These are phyloP conservation scores for Trifolium pratense DNA, from an alignment of 306 rosid species.

Conservation along the genomic window DNA sequence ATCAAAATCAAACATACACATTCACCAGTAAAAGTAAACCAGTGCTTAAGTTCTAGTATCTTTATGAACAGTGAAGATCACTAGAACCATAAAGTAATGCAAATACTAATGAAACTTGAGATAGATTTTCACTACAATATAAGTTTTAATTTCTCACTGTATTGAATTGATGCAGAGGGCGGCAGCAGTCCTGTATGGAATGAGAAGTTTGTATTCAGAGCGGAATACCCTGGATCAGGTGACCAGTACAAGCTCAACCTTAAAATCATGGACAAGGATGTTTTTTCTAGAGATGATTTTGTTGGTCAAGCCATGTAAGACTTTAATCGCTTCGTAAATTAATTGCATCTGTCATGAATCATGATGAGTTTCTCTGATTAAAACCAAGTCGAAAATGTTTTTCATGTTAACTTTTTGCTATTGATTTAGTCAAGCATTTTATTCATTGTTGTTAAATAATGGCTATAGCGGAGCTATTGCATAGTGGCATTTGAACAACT, in stretches of 20 bases:
- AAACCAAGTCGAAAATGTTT: not conserved
- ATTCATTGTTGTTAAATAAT: not conserved
- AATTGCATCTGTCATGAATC: not conserved
- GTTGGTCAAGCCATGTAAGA: slow-evolving; percentile 78
- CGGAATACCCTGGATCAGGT: slow-evolving; percentile 83
- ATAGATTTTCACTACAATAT: slow-evolving; percentile 2
- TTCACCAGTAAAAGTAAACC: not conserved
- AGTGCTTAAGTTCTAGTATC: not conserved
- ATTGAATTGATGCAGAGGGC: slow-evolving; percentile 59
- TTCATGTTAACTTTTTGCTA: slow-evolving; percentile 5
- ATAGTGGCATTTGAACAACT: not conserved
- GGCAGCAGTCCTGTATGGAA: slow-evolving; percentile 78
- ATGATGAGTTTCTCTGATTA: not conserved
- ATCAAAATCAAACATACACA: not conserved
- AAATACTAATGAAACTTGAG: not conserved
- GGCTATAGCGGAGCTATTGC: not conserved
- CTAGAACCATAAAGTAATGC: not conserved
- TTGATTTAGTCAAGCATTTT: slow-evolving; percentile 7
- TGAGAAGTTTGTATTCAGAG: slow-evolving; percentile 74
- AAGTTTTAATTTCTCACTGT: not conserved
- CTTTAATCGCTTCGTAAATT: not conserved
- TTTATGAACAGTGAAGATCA: no score
- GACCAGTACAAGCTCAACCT: slow-evolving; percentile 65
- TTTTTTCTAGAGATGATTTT: slow-evolving; percentile 73
- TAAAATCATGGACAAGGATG: slow-evolving; percentile 78